A percentile compares a stretch with the other conserved stretches of the same genome.
phyloP scores from a whole-genome alignment of 257 asterid species.

The Cinchona pubescens region DNA sequence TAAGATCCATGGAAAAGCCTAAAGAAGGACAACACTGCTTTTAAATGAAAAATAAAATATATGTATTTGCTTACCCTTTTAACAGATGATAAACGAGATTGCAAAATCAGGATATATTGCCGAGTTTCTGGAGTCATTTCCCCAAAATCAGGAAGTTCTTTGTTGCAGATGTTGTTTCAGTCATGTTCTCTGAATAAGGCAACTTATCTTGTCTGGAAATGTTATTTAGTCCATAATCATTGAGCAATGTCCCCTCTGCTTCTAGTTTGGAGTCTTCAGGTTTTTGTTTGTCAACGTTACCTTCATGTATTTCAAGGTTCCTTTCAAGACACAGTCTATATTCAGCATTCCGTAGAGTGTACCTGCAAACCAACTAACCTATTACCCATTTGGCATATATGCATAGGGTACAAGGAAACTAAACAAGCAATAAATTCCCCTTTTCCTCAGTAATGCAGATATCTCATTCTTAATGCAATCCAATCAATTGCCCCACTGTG shows the following conservation, averaged over 20 bases:
- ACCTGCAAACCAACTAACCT: constrained; percentile 41
- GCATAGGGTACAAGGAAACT: neutral
- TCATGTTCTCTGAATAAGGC: constrained; percentile 38
- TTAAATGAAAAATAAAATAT: too few species aligned
- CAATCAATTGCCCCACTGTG: too few species aligned
- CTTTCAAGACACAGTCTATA: constrained; percentile 87
- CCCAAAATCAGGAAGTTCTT: constrained; percentile 61
- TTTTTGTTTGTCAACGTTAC: constrained; percentile 39
- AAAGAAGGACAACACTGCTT: neutral
- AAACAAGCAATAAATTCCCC: neutral
- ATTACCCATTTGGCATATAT: neutral
- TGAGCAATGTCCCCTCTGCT: constrained; percentile 32
- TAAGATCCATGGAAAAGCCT: neutral
- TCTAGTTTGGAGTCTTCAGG: constrained; percentile 35
- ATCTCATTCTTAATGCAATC: neutral
- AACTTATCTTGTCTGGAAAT: constrained; percentile 32
- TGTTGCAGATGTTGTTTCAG: constrained; percentile 35
- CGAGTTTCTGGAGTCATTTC: constrained; percentile 81
- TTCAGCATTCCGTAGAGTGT: constrained; percentile 90
- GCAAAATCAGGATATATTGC: constrained; percentile 58
- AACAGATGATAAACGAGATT: constrained; percentile 55
- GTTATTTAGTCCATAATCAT: constrained; percentile 23
- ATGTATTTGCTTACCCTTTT: constrained; percentile 56
- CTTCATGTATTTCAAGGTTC: constrained; percentile 67
- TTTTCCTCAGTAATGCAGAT: neutral